Conservation (phyloP, 345 rosid species). For the Xanthoceras sorbifolium region DNA sequence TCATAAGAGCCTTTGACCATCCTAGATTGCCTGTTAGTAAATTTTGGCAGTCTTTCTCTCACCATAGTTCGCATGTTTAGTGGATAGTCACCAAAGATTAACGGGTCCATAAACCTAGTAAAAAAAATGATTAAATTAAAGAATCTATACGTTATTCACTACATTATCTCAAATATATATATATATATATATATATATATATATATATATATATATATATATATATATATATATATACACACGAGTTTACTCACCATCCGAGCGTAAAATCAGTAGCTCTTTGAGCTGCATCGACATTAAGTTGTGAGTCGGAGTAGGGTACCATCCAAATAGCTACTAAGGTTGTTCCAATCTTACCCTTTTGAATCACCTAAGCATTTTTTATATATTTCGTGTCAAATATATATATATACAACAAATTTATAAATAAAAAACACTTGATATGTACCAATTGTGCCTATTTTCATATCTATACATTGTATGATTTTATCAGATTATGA, state of each 20-base stretch:
- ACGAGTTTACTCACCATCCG: not conserved
- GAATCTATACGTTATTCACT: not conserved
- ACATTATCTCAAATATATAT: no score
- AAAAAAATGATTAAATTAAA: not conserved
- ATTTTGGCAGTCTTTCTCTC: constrained; percentile 44
- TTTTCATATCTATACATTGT: no score
- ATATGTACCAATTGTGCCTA: no score
- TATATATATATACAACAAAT: not conserved
- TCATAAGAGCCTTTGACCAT: constrained; percentile 47
- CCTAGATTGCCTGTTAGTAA: constrained; percentile 35
- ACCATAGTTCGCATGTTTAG: constrained; percentile 37
- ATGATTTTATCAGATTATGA: no score
- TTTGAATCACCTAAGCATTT: constrained; percentile 31
- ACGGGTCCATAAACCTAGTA: constrained; percentile 46
- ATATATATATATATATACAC: no score
- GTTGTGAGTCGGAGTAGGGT: constrained; percentile 22
- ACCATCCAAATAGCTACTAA: constrained; percentile 17
- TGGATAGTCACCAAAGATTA: constrained; percentile 48
- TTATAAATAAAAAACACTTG: no score
- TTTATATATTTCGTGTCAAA: not conserved
- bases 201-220: no score
- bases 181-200: no score
- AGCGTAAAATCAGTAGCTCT: constrained; percentile 17
- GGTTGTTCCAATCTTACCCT: not conserved
- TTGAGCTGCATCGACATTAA: constrained; percentile 21